Percentiles rank a stretch among this genome's conserved stretches.
phyloP scores from a whole-genome alignment of 2,329 filamentous ascomycete species.

The Botryosphaeria dothidea region DNA sequence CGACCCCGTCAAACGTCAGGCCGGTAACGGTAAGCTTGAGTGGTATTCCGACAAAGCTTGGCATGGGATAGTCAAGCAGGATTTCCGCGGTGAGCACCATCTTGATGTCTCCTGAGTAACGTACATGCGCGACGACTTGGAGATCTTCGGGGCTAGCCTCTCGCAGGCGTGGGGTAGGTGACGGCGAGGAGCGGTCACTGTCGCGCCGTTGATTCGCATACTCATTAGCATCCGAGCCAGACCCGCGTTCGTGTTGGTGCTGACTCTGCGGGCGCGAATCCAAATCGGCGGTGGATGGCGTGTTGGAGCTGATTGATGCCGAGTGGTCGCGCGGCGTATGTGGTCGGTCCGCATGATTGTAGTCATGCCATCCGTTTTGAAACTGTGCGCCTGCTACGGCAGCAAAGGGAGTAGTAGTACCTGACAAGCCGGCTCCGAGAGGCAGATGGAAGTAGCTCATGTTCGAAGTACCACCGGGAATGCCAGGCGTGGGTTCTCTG shows the following conservation, averaged over 20 bases:
- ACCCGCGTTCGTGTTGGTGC: constrained; percentile 32
- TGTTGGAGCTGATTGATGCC: constrained; percentile 47
- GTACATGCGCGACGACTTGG: constrained; percentile 88
- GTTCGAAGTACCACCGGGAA: constrained; percentile 71
- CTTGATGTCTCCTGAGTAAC: constrained; percentile 83
- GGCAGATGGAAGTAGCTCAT: constrained; percentile 83
- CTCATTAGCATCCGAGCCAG: constrained; percentile 22
- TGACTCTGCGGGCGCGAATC: constrained; percentile 47
- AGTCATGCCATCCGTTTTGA: constrained; percentile 51
- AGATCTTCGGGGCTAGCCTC: constrained; percentile 83
- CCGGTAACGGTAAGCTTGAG: constrained; percentile 94
- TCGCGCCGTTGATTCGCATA: background rate
- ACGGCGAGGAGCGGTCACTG: constrained; percentile 28
- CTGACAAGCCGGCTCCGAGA: constrained; percentile 68
- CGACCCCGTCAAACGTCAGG: constrained; percentile 91
- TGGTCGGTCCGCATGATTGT: constrained; percentile 32
- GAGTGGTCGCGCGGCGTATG: constrained; percentile 35
- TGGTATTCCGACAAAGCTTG: constrained; percentile 93
- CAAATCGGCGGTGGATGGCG: constrained; percentile 48
- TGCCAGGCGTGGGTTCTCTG: constrained; percentile 57
- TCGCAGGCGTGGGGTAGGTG: constrained; percentile 57
- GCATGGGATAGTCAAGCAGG: constrained; percentile 96
- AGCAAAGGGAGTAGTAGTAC: constrained; percentile 76
- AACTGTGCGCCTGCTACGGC: constrained; percentile 74
- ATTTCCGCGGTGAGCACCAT: constrained; percentile 93